A percentile compares a stretch with the other conserved stretches of the same genome.
phyloP scores from a whole-genome alignment of 768 basidiomycete species.

The Leucocoprinus sp. region DNA sequence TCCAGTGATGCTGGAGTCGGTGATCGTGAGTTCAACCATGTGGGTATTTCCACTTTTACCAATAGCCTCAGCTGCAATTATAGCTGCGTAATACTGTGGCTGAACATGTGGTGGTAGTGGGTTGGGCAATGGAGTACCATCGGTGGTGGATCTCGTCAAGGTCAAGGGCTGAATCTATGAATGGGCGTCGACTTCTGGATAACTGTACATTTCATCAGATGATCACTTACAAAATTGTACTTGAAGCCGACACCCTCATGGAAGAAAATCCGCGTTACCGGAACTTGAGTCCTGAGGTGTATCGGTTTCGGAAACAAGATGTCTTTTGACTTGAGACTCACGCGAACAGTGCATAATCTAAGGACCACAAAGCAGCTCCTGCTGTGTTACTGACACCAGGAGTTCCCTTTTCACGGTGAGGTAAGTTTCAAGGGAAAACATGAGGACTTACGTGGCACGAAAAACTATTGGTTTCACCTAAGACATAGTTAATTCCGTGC shows the following conservation, averaged over 20 bases:
- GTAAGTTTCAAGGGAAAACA: background rate
- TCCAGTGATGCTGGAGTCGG: constrained; percentile 41
- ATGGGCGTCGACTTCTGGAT: background rate
- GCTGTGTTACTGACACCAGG: constrained; percentile 59
- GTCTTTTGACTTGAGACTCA: constrained; percentile 17
- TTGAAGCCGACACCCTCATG: constrained; percentile 67
- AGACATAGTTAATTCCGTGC: constrained; percentile 44
- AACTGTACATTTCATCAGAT: background rate
- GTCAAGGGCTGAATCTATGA: constrained; percentile 55
- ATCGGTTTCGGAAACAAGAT: background rate
- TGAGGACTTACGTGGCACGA: constrained; percentile 29
- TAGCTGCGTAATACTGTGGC: constrained; percentile 57
- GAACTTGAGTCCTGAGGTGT: constrained; percentile 33
- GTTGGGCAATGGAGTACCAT: constrained; percentile 40
- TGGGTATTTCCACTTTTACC: constrained; percentile 34
- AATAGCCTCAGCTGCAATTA: constrained; percentile 52
- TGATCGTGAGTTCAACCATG: constrained; percentile 40
- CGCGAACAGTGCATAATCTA: constrained; percentile 59
- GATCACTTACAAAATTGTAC: constrained; percentile 46
- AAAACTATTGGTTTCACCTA: constrained; percentile 57
- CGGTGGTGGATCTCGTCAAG: constrained; percentile 47
- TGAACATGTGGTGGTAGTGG: constrained; percentile 55
- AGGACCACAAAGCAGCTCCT: constrained; percentile 61
- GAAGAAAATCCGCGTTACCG: constrained; percentile 49
- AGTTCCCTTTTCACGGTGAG: constrained; percentile 27